Percentiles rank a stretch among this genome's conserved stretches.
Conservation (phyloP, 1,284 basidiomycete genomes). For the Sanghuangporus sanghuang region DNA sequence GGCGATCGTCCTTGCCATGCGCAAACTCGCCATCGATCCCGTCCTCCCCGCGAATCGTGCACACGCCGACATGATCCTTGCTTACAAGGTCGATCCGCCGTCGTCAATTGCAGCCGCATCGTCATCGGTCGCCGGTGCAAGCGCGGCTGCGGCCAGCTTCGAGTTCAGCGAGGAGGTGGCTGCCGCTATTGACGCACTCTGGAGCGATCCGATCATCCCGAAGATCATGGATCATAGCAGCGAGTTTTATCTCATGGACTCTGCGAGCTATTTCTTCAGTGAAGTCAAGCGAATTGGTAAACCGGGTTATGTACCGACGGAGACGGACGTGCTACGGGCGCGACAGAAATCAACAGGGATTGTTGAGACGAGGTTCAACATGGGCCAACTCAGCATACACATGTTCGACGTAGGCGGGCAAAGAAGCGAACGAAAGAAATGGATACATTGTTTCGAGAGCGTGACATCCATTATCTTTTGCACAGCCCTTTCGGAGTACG, state of each 20-base stretch:
- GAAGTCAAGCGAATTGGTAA: conserved; percentile 80
- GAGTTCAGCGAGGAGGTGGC: conserved; percentile 63
- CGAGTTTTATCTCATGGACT: conserved; percentile 97
- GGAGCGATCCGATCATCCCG: conserved; percentile 89
- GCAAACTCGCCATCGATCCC: conserved; percentile 85
- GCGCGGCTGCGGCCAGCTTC: not conserved
- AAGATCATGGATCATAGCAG: conserved; percentile 82
- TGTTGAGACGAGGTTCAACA: conserved; percentile 79
- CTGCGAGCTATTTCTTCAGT: conserved; percentile 90
- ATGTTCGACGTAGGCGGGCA: conserved; percentile 59
- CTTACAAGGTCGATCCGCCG: conserved; percentile 41
- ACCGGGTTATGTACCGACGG: conserved; percentile 80
- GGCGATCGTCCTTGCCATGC: conserved; percentile 84
- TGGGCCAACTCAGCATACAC: conserved; percentile 34
- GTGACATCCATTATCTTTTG: conserved; percentile 54
- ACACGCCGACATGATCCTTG: conserved; percentile 56
- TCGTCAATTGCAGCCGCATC: conserved; percentile 21
- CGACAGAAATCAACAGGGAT: conserved; percentile 92
- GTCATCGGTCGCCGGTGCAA: conserved; percentile 26
- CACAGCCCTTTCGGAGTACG: conserved; percentile 65
- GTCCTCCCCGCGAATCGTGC: conserved; percentile 72
- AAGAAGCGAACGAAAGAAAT: conserved; percentile 57
- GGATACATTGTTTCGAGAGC: conserved; percentile 56
- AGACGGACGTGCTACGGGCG: conserved; percentile 86
- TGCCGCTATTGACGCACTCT: conserved; percentile 75